These are phyloP conservation scores for Globisporangium polare DNA, from an alignment of 352 stramenopile genomes.

Conservation along the genomic window DNA sequence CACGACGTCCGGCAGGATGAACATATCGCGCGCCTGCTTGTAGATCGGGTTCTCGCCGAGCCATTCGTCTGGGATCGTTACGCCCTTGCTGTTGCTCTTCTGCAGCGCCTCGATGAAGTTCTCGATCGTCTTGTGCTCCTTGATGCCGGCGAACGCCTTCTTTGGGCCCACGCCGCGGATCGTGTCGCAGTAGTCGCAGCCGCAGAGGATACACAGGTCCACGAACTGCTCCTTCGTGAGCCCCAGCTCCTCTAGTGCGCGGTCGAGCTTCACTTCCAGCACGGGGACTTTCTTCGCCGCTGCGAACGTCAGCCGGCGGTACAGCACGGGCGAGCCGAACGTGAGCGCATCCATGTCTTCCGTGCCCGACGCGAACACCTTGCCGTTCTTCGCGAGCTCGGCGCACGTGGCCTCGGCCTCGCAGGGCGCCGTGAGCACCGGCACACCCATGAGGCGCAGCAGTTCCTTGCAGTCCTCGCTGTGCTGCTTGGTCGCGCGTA, in stretches of 20 bases:
- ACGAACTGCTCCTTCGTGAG: conserved; percentile 96
- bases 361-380: conserved; percentile 94
- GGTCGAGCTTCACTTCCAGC: conserved; percentile 88
- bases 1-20: conserved; percentile 79
- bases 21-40: conserved; percentile 92
- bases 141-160: conserved; percentile 96
- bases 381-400: conserved; percentile 88
- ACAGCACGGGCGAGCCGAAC: conserved; percentile 95
- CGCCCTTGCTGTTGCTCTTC: conserved; percentile 78
- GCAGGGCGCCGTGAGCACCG: conserved; percentile 95
- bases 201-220: conserved; percentile 98
- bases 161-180: conserved; percentile 98
- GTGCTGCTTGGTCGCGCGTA: conserved; percentile 89
- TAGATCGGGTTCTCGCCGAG: conserved; percentile 89
- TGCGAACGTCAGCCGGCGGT: conserved; percentile 89
- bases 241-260: conserved; percentile 91
- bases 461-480: conserved; percentile 94
- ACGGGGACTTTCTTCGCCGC: conserved; percentile 89
- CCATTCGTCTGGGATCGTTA: conserved; percentile 84
- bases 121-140: conserved; percentile 95
- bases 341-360: conserved; percentile 99
- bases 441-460: conserved; percentile 94
- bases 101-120: conserved; percentile 91
- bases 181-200: conserved; percentile 98
- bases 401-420: conserved; percentile 99